Base-by-base conservation (phyloP, 441 rosid genomes). In the Francoa sonchifolia region DNA sequence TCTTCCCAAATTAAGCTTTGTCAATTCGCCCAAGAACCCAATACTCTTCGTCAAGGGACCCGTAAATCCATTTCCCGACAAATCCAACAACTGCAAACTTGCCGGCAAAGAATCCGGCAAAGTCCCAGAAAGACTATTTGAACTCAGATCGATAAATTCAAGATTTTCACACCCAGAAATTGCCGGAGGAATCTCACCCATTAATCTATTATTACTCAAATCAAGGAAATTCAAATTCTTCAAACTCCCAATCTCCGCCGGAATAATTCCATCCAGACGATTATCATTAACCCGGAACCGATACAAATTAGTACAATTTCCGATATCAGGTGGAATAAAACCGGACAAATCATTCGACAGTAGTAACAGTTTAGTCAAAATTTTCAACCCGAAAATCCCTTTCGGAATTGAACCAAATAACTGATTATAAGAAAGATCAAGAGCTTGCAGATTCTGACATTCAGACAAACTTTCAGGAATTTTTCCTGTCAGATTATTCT, bases 391-490 rank as follows among this genome's bases (percentile, higher is more conserved):
- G n/a, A 54, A 54, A 13, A 54, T 54, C 47, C 39, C 47, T 16
- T 25, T 31, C 0, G 59, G 59, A 0, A 54, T 39, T 30, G 45
- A 16, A 19, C 59, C 47, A 0, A 37, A 30, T 10, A 54, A 32
- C 34, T 15, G 40, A 39, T 54, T 54, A 47, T 45, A 54, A 7
- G 59, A 54, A 26, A 54, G 52, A 47, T 54, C 59, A 2, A 54
- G 47, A 7, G 51, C 52, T 39, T 54, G 30, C 16, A 54, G 52
- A 12, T 37, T 41, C 32, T 23, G 17, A 5, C 59, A 54, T 29
- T 32, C 19, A 3, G 59, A 20, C 2, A 54, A 40, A 33, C 47
- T 40, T 21, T 8, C 28, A 0, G 59, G 59, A 15, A 54, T 54
- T 7, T 19, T 17, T 18, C 59, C 53, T 12, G 52, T 40, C 5